Percentiles rank a stretch among this genome's conserved stretches.
Conservation (phyloP, 148 eudicot species). For the Camellia sinensis region DNA sequence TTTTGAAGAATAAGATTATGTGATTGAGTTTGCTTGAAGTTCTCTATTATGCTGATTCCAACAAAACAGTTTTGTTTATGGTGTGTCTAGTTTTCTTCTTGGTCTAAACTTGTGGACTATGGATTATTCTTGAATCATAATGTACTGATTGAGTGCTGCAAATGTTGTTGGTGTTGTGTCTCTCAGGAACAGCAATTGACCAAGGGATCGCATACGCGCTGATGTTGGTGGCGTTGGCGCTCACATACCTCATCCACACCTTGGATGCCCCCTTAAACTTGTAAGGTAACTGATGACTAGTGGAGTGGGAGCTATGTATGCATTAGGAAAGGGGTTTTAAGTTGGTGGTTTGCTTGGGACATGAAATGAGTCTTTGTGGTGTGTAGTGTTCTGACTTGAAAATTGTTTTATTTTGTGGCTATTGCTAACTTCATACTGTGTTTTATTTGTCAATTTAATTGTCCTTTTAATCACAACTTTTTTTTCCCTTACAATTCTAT, state of each 20-base stretch:
- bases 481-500: no score
- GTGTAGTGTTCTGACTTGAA: conserved; percentile 1
- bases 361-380: not conserved
- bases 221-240: conserved; percentile 28
- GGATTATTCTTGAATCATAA: not conserved
- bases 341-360: not conserved
- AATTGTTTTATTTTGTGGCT: not conserved
- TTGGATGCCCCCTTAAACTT: conserved; percentile 22
- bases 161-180: not conserved
- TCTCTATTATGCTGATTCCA: no score
- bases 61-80: no score
- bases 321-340: not conserved
- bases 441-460: not conserved
- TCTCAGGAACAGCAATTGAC: conserved; percentile 23
- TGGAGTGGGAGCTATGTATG: not conserved
- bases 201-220: conserved; percentile 26
- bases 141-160: not conserved
- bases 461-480: no score
- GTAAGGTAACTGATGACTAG: conserved; percentile 7
- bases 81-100: no score
- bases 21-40: no score
- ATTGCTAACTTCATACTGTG: not conserved
- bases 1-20: no score
- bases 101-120: not conserved
- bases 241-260: conserved; percentile 26